phyloP scores from a whole-genome alignment of 1,139 yeast genomes.

The Sugiyamaella neomexicana region DNA sequence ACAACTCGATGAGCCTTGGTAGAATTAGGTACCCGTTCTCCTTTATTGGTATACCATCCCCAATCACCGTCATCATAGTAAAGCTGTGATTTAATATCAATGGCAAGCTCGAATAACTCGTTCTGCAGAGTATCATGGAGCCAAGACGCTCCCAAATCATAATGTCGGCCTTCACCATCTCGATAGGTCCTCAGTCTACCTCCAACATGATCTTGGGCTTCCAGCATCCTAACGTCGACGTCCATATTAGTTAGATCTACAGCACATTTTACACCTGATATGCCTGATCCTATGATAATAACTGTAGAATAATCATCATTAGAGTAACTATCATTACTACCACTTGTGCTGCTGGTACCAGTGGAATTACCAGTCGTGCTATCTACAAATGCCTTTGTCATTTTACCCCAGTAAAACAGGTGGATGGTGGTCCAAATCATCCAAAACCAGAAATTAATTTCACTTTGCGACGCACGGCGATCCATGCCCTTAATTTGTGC shows the following conservation, averaged over 20 bases:
- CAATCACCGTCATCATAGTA: constrained; percentile 52
- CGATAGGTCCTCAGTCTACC: constrained; percentile 45
- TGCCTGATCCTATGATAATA: constrained; percentile 76
- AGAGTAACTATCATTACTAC: background rate
- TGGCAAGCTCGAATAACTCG: constrained; percentile 48
- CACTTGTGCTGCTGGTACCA: background rate
- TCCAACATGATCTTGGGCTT: constrained; percentile 60
- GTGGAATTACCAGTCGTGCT: background rate
- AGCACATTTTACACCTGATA: constrained; percentile 79
- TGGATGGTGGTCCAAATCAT: background rate
- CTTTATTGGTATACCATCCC: constrained; percentile 34
- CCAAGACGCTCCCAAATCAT: constrained; percentile 76
- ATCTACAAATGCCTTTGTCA: constrained; percentile 13
- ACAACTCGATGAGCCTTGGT: constrained; percentile 48
- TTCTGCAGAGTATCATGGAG: constrained; percentile 78
- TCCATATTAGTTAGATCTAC: constrained; percentile 51
- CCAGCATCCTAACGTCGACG: constrained; percentile 51
- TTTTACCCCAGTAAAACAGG: background rate
- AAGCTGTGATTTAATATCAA: constrained; percentile 38
- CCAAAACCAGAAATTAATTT: background rate
- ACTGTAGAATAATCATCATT: constrained; percentile 32
- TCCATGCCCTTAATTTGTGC: constrained; percentile 1
- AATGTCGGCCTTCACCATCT: constrained; percentile 25
- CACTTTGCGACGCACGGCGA: constrained; percentile 1
- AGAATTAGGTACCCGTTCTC: constrained; percentile 38